Conservation (phyloP, 805 yeast species). For the Saccharomycopsis malanga region DNA sequence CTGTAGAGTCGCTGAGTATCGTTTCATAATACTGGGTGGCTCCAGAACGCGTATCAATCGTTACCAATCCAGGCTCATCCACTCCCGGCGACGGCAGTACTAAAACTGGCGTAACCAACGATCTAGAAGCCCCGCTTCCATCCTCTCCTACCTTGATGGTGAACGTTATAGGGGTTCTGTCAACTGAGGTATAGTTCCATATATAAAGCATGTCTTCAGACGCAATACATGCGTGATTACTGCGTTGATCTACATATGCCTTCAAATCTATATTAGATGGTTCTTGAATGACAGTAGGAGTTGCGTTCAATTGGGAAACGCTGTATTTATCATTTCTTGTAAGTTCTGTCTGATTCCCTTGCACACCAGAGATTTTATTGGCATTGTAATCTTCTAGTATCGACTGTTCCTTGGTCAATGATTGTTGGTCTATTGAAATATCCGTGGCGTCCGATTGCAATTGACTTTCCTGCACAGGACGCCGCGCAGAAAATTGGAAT, state of each 20-base stretch:
- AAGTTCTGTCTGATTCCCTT: constrained; percentile 35
- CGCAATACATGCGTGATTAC: constrained; percentile 44
- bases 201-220: constrained; percentile 42
- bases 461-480: too few relatives aligned
- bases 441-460: not conserved
- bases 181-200: constrained; percentile 63
- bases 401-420: not conserved
- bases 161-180: constrained; percentile 49
- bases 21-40: constrained; percentile 63
- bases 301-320: constrained; percentile 48
- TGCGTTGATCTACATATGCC: constrained; percentile 41
- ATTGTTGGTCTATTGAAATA: not conserved
- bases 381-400: not conserved
- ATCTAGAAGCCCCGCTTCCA: too few relatives aligned
- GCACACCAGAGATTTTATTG: not conserved
- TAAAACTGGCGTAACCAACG: constrained; percentile 48
- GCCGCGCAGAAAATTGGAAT: constrained; percentile 7
- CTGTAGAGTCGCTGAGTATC: constrained; percentile 61
- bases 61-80: constrained; percentile 61
- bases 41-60: constrained; percentile 55
- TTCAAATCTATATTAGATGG: constrained; percentile 22
- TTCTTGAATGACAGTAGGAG: constrained; percentile 34
- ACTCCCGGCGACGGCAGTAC: constrained; percentile 50
- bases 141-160: too few relatives aligned
- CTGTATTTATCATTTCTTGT: constrained; percentile 53